Base-by-base conservation (phyloP, 176 grass and related monocot genomes). In the Secale cereale region DNA sequence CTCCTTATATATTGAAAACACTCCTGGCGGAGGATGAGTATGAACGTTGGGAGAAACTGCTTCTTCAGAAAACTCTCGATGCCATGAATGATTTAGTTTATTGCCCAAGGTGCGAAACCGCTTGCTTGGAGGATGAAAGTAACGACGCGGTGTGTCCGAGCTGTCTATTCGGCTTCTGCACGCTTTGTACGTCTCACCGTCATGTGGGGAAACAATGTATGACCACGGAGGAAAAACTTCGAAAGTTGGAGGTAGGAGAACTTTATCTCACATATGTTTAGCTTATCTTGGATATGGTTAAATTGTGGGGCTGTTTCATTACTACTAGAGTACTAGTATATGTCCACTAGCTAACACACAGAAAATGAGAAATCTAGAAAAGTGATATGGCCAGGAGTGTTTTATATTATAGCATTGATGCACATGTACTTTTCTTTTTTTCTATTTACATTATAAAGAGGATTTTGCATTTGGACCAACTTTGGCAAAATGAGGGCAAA, bases 101-200 rank as follows among this genome's bases (percentile, higher is more conserved):
- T 63, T 94, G 90, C 78, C 93, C 93, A 1, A 90, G 93, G 92
- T 94, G 93, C 50, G 76, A 94, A 77, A 94, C 90, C 81, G 87
- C 85, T 81, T 94, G 93, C 79, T 92, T 94, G 85, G 93, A 94
- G 78, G 90, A 94, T 68, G 79, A 25, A 62, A 87, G 79, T 20
- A 72, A 94, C 57, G 85, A 94, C 63, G 93, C 87, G 26, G 90
- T 92, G 59, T 94, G 93, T 86, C 79, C 93, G 84, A 88, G 63
- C 64, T 94, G 93, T 81, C 90, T 90, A 74, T 94, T 92, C 93
- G 86, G 93, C 85, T 94, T 94, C 69, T 94, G 93, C 82, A 84
- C 93, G 14, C 82, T 92, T 73, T 94, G 93, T 78, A 88, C 75
- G 86, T 86, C 83, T 7, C 90, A 90, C 4, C 93, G 93, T 50